Base-by-base conservation (phyloP, 2,329 filamentous ascomycete genomes). In the Trichophaea hybrida region DNA sequence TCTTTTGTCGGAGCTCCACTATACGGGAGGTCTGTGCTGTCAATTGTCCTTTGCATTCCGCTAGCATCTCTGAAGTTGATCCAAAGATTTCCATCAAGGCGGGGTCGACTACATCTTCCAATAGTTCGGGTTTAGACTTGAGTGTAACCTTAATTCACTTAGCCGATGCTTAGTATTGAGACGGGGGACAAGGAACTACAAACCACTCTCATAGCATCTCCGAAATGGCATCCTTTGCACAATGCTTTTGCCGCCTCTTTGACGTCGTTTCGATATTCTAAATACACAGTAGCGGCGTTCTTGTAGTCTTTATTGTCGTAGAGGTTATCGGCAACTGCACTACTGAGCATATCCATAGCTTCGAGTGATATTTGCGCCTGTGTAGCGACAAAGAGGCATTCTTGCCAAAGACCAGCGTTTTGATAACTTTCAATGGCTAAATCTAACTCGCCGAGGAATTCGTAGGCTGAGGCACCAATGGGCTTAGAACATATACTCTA, bases 21-120 rank as follows among this genome's bases (percentile, higher is more conserved):
- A 98, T 82, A 15, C 93, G 85, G 0, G 91, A 89, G 0, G 95
- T 81, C 70, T 98, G 93, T 0, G 88, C 86, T 51, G 77, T 76
- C 2, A 97, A 78, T 71, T 98, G 93, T 0, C 77, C 77, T 71
- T 88, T 88, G 79, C 91, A 97, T 71, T 98, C 93, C 1, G 93
- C 88, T 8, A 98, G 80, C 61, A 97, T 83, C 70, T 97, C 93
- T 0, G 89, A 95, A 68, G 85, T 90, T 57, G 80, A 82, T 24
- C 85, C 84, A 59, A 93, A 83, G 1, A 86, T 83, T 60, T 97
- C 91, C 3, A 83, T 80, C 5, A 98, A 81, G 1, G 86, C 87
- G 0, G 79, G 73, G 70, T 98, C 91, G 12, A 98, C 78, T 57
- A 86, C 79, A 0, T 78, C 73, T 33, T 74, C 73, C 37, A 97